Conservation (phyloP, 2,329 filamentous ascomycete species). For the Aspergillus sp. region DNA sequence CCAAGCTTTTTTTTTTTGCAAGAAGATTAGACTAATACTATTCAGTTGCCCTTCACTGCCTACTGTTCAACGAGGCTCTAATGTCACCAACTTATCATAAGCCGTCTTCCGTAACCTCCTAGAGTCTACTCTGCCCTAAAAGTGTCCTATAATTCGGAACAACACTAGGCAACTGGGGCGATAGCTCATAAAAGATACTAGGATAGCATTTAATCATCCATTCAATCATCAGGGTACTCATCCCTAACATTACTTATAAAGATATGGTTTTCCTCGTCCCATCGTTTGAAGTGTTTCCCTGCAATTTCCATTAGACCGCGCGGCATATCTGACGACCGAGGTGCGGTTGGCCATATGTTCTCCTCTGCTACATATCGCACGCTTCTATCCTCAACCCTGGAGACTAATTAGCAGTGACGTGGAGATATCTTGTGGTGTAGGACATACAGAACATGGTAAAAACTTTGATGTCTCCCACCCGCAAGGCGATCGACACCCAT, state of each 20-base stretch:
- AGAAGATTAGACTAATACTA: too few relatives aligned
- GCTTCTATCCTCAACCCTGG: conserved; percentile 64
- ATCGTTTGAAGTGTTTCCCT: conserved; percentile 85
- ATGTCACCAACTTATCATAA: too few relatives aligned
- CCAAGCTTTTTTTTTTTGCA: too few relatives aligned
- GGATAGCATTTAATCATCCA: background rate
- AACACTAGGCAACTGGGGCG: background rate
- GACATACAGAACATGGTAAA: conserved; percentile 84
- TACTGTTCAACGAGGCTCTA: too few relatives aligned
- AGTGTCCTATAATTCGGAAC: background rate
- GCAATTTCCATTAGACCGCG: conserved; percentile 62
- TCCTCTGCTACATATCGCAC: conserved; percentile 77
- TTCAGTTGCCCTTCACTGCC: too few relatives aligned
- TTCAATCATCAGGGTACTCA: conserved; percentile 80
- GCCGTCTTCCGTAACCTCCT: too few relatives aligned
- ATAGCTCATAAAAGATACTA: background rate
- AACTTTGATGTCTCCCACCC: conserved; percentile 66
- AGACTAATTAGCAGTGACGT: conserved; percentile 18
- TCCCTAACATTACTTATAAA: conserved; percentile 85
- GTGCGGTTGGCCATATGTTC: conserved; percentile 67
- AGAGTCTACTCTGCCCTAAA: too few relatives aligned
- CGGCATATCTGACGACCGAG: conserved; percentile 52
- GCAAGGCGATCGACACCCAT: conserved; percentile 62
- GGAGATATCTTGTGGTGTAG: conserved; percentile 2
- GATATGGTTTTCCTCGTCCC: conserved; percentile 62